These are phyloP conservation scores for Trametes cingulata DNA, from an alignment of 768 basidiomycete species.

Conservation along the genomic window DNA sequence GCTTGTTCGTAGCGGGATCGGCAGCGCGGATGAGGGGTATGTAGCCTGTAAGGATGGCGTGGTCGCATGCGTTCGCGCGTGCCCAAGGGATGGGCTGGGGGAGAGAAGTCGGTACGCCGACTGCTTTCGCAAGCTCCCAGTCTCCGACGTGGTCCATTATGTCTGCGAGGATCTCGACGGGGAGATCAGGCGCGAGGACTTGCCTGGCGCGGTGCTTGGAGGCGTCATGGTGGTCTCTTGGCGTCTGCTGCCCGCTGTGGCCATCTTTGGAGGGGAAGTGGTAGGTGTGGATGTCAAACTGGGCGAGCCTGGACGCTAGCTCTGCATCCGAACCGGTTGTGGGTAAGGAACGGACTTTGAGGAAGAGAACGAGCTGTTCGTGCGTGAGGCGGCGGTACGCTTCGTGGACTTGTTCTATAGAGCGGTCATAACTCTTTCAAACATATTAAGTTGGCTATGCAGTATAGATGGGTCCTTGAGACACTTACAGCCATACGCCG, in stretches of 20 bases:
- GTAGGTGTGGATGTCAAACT: constrained; percentile 75
- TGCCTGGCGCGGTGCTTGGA: constrained; percentile 32
- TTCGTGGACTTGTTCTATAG: constrained; percentile 50
- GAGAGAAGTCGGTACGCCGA: constrained; percentile 72
- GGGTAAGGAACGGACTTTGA: constrained; percentile 70
- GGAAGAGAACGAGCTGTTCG: constrained; percentile 73
- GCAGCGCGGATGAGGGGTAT: constrained; percentile 60
- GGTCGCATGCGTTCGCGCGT: constrained; percentile 66
- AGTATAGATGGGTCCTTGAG: too few relatives aligned
- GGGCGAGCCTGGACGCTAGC: constrained; percentile 69
- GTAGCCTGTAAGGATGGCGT: constrained; percentile 68
- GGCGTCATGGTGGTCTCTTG: constrained; percentile 15
- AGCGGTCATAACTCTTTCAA: constrained; percentile 25
- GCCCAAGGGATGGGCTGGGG: constrained; percentile 69
- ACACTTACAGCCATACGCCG: constrained; percentile 26
- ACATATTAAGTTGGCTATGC: too few relatives aligned
- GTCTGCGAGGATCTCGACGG: constrained; percentile 73
- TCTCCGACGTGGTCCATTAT: constrained; percentile 79
- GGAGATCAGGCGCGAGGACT: constrained; percentile 55
- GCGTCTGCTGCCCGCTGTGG: not conserved
- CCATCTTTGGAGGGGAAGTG: constrained; percentile 42
- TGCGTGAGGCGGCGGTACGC: constrained; percentile 71
- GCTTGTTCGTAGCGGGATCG: constrained; percentile 54
- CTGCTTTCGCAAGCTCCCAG: constrained; percentile 82
- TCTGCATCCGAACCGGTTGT: constrained; percentile 61